These are phyloP conservation scores for Trichoderma koningii DNA, from an alignment of 2,329 filamentous ascomycete genomes.

Conservation along the genomic window DNA sequence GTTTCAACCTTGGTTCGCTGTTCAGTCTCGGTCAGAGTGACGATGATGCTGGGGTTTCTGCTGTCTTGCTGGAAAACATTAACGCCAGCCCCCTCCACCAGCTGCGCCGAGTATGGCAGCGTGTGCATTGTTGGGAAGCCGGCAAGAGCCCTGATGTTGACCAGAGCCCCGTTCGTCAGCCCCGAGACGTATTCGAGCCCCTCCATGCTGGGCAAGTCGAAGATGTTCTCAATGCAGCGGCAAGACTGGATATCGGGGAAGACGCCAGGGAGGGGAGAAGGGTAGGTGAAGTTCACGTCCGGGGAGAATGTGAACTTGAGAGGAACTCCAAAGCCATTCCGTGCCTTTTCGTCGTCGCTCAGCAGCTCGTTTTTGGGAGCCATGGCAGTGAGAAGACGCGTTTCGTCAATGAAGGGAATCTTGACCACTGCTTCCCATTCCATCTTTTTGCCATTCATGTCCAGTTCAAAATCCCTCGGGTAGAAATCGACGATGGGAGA, in stretches of 20 bases:
- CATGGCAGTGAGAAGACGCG: slow-evolving; percentile 82
- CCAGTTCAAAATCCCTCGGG: slow-evolving; percentile 91
- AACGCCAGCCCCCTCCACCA: slow-evolving; percentile 76
- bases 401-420: slow-evolving; percentile 97
- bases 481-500: slow-evolving; percentile 99
- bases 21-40: slow-evolving; percentile 78
- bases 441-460: slow-evolving; percentile 99
- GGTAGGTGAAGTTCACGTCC: slow-evolving; percentile 77
- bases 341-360: slow-evolving; percentile 72
- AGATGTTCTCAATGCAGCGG: slow-evolving; percentile 93
- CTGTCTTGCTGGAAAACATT: slow-evolving; percentile 96
- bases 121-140: slow-evolving; percentile 91
- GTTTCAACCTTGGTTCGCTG: slow-evolving; percentile 67
- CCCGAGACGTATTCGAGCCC: slow-evolving; percentile 84
- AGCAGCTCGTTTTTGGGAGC: slow-evolving; percentile 76
- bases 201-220: slow-evolving; percentile 89
- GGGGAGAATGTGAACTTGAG: slow-evolving; percentile 88
- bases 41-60: slow-evolving; percentile 92
- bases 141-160: slow-evolving; percentile 81
- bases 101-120: slow-evolving; percentile 75
- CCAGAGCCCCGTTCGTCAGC: slow-evolving; percentile 78
- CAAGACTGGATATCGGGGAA: slow-evolving; percentile 89
- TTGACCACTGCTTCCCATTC: slow-evolving; percentile 99
- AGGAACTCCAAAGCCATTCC: slow-evolving; percentile 89
- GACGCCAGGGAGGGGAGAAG: slow-evolving; percentile 81